Conservation (phyloP, 2,329 filamentous ascomycete genomes). For the Nothomitra cinnamomea region DNA sequence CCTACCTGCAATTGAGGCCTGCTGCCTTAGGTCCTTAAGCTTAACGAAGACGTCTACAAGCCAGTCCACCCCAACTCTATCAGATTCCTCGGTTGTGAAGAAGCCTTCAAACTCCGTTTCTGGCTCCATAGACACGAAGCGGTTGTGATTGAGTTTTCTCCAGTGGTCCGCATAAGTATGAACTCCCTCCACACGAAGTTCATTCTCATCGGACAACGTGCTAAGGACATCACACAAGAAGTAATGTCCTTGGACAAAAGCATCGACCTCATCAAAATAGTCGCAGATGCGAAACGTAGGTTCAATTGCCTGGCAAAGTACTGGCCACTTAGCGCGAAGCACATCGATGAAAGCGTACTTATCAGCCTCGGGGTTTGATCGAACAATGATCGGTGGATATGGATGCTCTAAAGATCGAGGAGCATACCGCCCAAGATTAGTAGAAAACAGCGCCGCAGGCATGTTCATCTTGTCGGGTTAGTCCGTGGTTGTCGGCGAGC, state of each 20-base stretch:
- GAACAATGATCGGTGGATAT: neutral
- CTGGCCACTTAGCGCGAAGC: neutral
- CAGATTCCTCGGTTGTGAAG: neutral
- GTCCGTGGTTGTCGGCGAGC: too few species aligned
- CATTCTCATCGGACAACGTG: neutral
- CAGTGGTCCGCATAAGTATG: neutral
- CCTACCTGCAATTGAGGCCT: neutral
- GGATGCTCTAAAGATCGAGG: conserved; percentile 1
- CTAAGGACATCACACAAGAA: conserved; percentile 1
- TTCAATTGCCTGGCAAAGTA: neutral
- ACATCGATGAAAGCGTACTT: neutral
- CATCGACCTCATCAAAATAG: conserved; percentile 4
- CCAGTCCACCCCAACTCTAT: neutral
- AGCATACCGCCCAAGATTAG: neutral
- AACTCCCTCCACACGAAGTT: neutral
- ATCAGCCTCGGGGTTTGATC: neutral
- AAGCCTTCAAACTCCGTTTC: neutral
- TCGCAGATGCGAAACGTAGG: neutral
- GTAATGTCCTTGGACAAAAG: neutral
- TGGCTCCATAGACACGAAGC: neutral
- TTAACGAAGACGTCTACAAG: neutral
- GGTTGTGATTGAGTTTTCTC: neutral
- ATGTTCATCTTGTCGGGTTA: neutral
- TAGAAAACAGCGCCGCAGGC: conserved; percentile 3
- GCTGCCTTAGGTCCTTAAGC: neutral